Evolutionary conservation across 768 basidiomycete genomes (phyloP).

Genomic region (Tylopilus sp.): DNA sequence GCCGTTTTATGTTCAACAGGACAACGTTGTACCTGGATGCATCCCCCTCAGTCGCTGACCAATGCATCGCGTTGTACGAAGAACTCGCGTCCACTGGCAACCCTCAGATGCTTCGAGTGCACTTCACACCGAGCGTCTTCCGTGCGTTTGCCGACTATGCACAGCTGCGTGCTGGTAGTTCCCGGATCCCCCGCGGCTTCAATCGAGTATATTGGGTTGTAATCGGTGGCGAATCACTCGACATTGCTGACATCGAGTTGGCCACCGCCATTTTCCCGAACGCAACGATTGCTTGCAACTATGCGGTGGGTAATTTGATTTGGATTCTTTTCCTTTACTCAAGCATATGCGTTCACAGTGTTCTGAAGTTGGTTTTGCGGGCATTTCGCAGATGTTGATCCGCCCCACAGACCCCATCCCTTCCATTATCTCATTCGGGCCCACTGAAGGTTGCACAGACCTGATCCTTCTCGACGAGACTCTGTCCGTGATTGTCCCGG

Average conservation of each 20-base stretch:
- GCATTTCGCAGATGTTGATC: constrained; percentile 14
- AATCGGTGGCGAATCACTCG: constrained; percentile 13
- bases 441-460: constrained; percentile 9
- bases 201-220: constrained; percentile 18
- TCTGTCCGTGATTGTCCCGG: constrained; percentile 6
- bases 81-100: constrained; percentile 12
- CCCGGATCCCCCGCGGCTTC: constrained; percentile 13
- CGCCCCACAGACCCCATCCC: constrained; percentile 14
- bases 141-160: constrained; percentile 16
- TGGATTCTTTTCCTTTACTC: neutral
- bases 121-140: constrained; percentile 16
- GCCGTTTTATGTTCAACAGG: constrained; percentile 18
- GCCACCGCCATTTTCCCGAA: constrained; percentile 12
- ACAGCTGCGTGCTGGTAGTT: constrained; percentile 6
- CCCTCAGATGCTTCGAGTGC: constrained; percentile 12
- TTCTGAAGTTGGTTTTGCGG: constrained; percentile 15
- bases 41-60: constrained; percentile 7
- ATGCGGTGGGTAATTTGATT: constrained; percentile 5
- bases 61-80: constrained; percentile 9
- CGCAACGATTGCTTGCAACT: constrained; percentile 14
- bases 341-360: constrained; percentile 1
- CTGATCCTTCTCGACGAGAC: constrained; percentile 15
- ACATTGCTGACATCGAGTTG: constrained; percentile 9
- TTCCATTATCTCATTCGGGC: constrained; percentile 8
- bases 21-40: constrained; percentile 12